Evolutionary conservation across 768 basidiomycete species (phyloP), one percentile per base, ranked within the genome.

Genomic region (Phlebiopsis flavidoalba): DNA sequence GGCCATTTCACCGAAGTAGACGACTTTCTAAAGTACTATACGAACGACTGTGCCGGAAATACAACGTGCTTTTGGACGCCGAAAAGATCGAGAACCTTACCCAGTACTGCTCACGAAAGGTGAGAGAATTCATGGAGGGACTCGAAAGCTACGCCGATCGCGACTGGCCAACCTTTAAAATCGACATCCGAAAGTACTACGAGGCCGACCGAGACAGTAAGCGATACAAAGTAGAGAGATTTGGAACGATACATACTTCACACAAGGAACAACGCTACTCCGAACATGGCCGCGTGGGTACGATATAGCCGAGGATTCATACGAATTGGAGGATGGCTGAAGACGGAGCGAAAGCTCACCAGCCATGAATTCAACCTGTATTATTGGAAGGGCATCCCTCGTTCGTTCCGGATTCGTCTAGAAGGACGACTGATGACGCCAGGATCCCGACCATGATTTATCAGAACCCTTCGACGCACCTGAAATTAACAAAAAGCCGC

Each of bases 31-130:
- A 37, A 53, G 2, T 26, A 21, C 52, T 60, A n/a, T n/a, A 60
- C 33, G 51, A 53, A 11, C 14, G 52, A 1, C 51, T 60, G 1
- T 60, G 59, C 31, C 37, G 37, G 17, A 22, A 45, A 14, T 22
- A 46, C 21, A 43, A 52, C 19, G 52, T 60, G 4, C 45, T 26
- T 4, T 1, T 24, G 0, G 52, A 53, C n/a, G n/a, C 46, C 2
- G 52, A 60, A 7, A 60, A 60, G 47, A 35, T 60, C n/a, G 37
- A 53, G 40, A 60, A 35, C 45, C 33, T 60, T 19, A 53, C 52
- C 2, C 52, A 60, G 26, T 61, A 61, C 21, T 61, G 55, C 35
- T 61, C 55, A 4, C 26, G 3, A 31, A 48, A 37, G 17, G 40
- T 61, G 7, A 6, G 26, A 22, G 48, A 61, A 24, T 36, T 57